phyloP scores from a whole-genome alignment of 495 filamentous ascomycete species.

The Copromyces sp. region DNA sequence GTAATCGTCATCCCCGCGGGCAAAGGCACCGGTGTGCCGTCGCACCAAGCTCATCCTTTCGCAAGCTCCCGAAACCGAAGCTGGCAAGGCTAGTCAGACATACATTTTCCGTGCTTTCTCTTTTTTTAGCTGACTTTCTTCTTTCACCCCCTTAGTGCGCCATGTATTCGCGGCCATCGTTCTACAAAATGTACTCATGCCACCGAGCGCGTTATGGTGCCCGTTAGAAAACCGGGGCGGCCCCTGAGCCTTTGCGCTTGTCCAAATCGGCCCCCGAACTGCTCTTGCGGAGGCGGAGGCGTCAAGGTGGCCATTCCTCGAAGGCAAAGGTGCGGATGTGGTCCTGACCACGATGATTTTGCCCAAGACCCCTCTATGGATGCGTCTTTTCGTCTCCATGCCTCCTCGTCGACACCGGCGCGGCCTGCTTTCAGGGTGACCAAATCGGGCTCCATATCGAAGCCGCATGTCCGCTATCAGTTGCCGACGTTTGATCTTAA shows the following conservation, averaged over 20 bases:
- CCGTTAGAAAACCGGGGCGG: slow-evolving; percentile 70
- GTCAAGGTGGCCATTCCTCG: slow-evolving; percentile 45
- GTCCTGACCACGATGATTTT: background rate
- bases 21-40: background rate
- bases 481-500: slow-evolving; percentile 29
- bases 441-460: slow-evolving; percentile 22
- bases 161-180: slow-evolving; percentile 78
- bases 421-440: slow-evolving; percentile 31
- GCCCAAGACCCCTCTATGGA: slow-evolving; percentile 11
- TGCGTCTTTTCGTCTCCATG: slow-evolving; percentile 3
- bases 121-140: slow-evolving; percentile 15
- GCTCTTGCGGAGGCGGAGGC: slow-evolving; percentile 37
- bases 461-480: slow-evolving; percentile 29
- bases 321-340: slow-evolving; percentile 40
- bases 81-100: background rate
- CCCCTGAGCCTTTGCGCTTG: slow-evolving; percentile 71
- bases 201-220: slow-evolving; percentile 60
- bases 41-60: background rate
- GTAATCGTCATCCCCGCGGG: slow-evolving; percentile 4
- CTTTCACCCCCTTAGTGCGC: slow-evolving; percentile 43
- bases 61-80: background rate
- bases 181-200: slow-evolving; percentile 76
- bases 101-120: background rate
- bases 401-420: slow-evolving; percentile 24
- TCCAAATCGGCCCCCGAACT: slow-evolving; percentile 36